Base-by-base conservation (phyloP, 129 eudicot species). In the Tanacetum coccineum region DNA sequence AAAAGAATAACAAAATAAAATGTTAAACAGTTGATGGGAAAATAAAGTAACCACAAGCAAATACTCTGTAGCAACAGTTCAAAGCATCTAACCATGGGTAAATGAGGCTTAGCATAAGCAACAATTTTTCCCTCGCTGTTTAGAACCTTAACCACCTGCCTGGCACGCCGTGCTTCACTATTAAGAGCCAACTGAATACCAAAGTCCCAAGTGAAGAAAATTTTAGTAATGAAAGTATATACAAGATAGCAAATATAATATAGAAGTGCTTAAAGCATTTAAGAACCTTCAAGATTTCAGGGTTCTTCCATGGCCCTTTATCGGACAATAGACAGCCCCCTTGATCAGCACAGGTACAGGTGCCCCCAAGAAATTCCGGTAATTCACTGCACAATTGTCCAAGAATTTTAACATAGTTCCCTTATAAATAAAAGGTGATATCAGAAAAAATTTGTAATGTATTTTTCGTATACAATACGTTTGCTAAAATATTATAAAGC, bases 51-150 rank as follows among this genome's bases (percentile, higher is more conserved):
- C 54, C 13, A 51, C 46, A 69, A 46, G 22, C 19, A 65, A 36
- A 70, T 26, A n/a, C n/a, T n/a, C n/a, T n/a, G n/a, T n/a, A 50
- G 11, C 4, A 40, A 46, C 13, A 9, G 62, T 39, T 61, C 59
- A 18, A 45, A 66, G 67, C 21, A 42, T 4, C 86, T 47, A 78
- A 91, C 97, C 94, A 22, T 22, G 25, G 25, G 25, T 22, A 22
- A 22, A 1, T 22, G 25, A 22, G 25, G 25, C 25, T 22, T 22
- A 22, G 25, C 25, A 22, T 22, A 22, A 22, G 25, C 25, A 22
- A 22, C 25, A 22, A 22, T 22, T 22, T 22, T 22, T 22, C 25
- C 25, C 25, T 22, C 25, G 2, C 25, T 22, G 25, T 22, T 22
- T 2, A 22, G 2, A 22, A 22, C 25, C 25, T 22, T 22, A 2